Percentiles rank a stretch among this genome's conserved stretches.
Evolutionary conservation across 441 rosid genomes (phyloP).

Genomic region (Mallotus japonicus): DNA sequence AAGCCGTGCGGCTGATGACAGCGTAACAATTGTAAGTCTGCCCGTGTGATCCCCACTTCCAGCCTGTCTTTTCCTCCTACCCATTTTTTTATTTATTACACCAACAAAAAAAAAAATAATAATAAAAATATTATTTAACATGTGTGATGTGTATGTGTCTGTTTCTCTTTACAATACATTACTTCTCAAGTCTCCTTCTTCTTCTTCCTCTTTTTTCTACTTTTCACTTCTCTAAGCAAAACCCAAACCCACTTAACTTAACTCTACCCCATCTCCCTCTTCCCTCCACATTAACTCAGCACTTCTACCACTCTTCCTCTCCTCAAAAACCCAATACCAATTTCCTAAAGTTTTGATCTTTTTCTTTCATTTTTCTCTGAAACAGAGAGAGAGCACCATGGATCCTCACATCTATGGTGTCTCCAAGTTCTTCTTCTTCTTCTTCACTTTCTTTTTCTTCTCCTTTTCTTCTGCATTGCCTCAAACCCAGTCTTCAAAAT

Average conservation of each 20-base stretch:
- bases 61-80: slow-evolving; percentile 42
- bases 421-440: slow-evolving; percentile 25
- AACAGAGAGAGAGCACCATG: slow-evolving; percentile 42
- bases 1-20: slow-evolving; percentile 7
- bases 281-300: neutral
- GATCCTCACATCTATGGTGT: slow-evolving; percentile 44
- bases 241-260: neutral
- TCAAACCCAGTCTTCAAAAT: slow-evolving; percentile 30
- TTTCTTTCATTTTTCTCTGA: slow-evolving; percentile 4
- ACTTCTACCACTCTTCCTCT: too few relatives aligned
- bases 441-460: slow-evolving; percentile 16
- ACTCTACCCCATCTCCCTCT: neutral
- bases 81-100: too few relatives aligned
- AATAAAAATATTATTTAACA: neutral
- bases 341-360: neutral
- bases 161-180: neutral
- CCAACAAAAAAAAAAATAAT: neutral
- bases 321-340: neutral
- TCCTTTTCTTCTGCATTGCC: slow-evolving; percentile 43
- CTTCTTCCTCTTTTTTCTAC: neutral
- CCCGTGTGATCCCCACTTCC: slow-evolving; percentile 51
- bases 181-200: neutral
- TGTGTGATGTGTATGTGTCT: slow-evolving; percentile 1
- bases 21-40: neutral
- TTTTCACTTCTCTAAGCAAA: slow-evolving; percentile 20